Conservation (phyloP, 2,329 filamentous ascomycete species). For the Monosporascus sp. region DNA sequence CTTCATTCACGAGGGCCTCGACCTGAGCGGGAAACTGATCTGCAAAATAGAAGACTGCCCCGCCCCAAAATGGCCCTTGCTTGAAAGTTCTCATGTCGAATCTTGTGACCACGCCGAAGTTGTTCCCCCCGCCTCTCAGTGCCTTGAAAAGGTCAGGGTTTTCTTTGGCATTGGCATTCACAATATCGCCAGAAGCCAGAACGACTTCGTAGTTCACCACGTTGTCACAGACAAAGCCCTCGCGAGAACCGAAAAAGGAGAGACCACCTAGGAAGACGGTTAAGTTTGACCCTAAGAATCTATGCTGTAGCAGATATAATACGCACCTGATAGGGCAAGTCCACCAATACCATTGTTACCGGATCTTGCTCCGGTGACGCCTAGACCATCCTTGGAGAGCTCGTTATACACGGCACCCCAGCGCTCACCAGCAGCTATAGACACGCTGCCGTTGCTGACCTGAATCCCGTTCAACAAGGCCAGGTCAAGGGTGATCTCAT, state of each 20-base stretch:
- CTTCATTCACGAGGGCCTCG: background rate
- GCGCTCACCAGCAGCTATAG: conserved; percentile 3
- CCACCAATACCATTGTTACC: background rate
- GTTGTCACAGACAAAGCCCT: conserved; percentile 4
- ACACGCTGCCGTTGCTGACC: background rate
- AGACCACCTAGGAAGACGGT: background rate
- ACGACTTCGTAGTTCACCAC: conserved; percentile 2
- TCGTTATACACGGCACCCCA: conserved; percentile 6
- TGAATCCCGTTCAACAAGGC: background rate
- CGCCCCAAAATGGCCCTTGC: background rate
- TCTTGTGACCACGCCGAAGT: background rate
- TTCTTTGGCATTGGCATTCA: conserved; percentile 1
- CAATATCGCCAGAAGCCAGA: conserved; percentile 1
- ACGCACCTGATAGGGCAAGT: background rate
- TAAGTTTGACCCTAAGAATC: background rate
- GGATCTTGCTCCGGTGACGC: background rate
- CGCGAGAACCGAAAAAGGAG: background rate
- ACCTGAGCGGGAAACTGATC: conserved; percentile 1
- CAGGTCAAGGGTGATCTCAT: background rate
- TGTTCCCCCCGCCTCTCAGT: background rate
- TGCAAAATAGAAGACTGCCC: background rate
- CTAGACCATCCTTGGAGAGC: background rate
- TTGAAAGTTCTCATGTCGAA: conserved; percentile 2
- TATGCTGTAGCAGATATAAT: background rate
- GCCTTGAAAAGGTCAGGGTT: background rate